phyloP scores from a whole-genome alignment of 2,329 filamentous ascomycete genomes.

The Alternaria triticimaculans region DNA sequence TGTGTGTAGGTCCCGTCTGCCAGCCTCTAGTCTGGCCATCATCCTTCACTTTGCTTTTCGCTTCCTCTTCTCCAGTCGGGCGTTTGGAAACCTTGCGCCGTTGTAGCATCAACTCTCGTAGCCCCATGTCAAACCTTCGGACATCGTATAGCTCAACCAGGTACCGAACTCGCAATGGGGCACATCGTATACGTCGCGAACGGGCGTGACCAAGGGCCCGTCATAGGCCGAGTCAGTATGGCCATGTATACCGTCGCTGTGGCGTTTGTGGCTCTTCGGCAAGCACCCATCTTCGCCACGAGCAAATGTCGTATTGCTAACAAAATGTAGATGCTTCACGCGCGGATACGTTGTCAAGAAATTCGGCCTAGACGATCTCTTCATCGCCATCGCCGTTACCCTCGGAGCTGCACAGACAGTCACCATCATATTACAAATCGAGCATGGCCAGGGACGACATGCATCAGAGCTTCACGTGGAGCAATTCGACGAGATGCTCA shows the following conservation, averaged over 20 bases:
- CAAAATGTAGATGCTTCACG: conserved; percentile 26
- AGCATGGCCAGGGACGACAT: conserved; percentile 34
- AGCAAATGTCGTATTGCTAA: conserved; percentile 7
- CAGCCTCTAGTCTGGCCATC: neutral
- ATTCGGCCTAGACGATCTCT: conserved; percentile 35
- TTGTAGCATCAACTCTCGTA: neutral
- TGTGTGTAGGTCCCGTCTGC: conserved; percentile 5
- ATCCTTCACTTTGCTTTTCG: neutral
- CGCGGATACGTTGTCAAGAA: conserved; percentile 33
- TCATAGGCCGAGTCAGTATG: conserved; percentile 32
- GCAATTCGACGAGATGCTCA: conserved; percentile 30
- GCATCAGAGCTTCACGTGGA: conserved; percentile 20
- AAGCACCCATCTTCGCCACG: neutral
- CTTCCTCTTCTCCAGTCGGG: conserved; percentile 1
- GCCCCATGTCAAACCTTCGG: conserved; percentile 18
- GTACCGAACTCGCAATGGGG: conserved; percentile 19
- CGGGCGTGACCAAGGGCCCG: conserved; percentile 25
- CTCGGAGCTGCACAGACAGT: conserved; percentile 35
- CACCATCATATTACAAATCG: conserved; percentile 33
- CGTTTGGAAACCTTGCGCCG: neutral
- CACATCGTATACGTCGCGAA: conserved; percentile 24
- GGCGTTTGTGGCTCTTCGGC: conserved; percentile 33
- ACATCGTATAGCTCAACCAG: conserved; percentile 10
- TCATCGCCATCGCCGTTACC: conserved; percentile 33
- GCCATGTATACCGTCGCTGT: conserved; percentile 29